phyloP scores from a whole-genome alignment of 2,329 filamentous ascomycete species.

The Colletotrichum scovillei region DNA sequence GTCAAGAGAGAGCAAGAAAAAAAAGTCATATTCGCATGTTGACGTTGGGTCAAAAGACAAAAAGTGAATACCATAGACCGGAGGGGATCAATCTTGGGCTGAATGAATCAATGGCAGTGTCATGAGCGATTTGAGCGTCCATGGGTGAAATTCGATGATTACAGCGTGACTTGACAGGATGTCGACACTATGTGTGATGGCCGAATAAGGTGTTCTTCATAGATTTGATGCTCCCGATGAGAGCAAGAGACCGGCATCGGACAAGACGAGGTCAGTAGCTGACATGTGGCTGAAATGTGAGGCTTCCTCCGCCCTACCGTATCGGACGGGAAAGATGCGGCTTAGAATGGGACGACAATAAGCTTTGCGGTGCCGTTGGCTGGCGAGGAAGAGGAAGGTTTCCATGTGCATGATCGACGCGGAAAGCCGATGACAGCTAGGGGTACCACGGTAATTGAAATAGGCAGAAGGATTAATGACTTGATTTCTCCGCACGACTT shows the following conservation, averaged over 20 bases:
- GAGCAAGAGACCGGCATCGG: background rate
- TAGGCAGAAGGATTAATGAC: background rate
- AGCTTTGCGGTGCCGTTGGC: background rate
- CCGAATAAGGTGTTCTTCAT: too few relatives aligned
- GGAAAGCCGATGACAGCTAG: background rate
- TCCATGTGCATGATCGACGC: background rate
- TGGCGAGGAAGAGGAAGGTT: background rate
- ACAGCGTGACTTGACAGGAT: background rate
- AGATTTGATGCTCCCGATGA: background rate
- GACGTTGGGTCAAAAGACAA: background rate
- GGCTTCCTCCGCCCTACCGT: background rate
- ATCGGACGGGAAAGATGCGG: background rate
- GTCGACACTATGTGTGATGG: too few relatives aligned
- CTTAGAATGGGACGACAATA: background rate
- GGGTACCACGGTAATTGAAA: background rate
- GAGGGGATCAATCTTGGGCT: conserved; percentile 30
- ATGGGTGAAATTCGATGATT: background rate
- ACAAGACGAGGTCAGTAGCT: background rate
- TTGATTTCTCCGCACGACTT: conserved; percentile 18
- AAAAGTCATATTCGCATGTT: conserved; percentile 25
- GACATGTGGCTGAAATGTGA: background rate
- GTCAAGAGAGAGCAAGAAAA: conserved; percentile 4
- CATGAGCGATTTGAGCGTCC: conserved; percentile 11
- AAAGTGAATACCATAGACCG: conserved; percentile 33
- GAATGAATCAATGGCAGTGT: conserved; percentile 35